Evolutionary conservation across 106 monocot genomes (phyloP).

Genomic region (Acorus calamus): DNA sequence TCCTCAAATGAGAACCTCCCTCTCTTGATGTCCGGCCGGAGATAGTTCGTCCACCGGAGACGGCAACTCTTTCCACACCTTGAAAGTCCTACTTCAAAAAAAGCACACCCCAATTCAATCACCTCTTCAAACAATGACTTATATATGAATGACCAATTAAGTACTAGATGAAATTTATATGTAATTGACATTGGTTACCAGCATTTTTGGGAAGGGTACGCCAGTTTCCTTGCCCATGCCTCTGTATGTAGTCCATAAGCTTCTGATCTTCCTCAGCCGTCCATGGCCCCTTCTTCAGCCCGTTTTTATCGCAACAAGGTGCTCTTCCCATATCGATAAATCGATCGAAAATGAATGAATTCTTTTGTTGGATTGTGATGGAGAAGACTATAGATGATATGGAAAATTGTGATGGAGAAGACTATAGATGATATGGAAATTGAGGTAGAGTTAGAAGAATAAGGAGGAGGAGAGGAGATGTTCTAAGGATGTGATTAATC

Average conservation of each 20-base stretch:
- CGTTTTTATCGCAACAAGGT: constrained; percentile 61
- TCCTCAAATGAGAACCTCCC: constrained; percentile 75
- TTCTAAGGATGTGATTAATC: too few species aligned
- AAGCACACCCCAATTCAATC: background rate
- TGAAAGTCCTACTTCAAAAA: constrained; percentile 32
- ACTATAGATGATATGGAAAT: too few species aligned
- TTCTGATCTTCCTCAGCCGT: constrained; percentile 60
- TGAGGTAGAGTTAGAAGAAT: too few species aligned
- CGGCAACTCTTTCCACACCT: constrained; percentile 76
- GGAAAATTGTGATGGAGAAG: too few species aligned
- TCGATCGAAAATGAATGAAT: too few species aligned
- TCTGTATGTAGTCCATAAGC: constrained; percentile 52
- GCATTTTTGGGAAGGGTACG: constrained; percentile 60
- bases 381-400: background rate
- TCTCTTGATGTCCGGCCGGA: constrained; percentile 64
- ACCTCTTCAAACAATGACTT: too few species aligned
- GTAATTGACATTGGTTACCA: constrained; percentile 17
- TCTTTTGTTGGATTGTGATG: background rate
- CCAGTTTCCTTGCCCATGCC: constrained; percentile 66
- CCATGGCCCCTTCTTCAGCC: constrained; percentile 75
- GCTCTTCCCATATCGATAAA: constrained; percentile 37
- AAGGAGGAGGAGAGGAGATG: background rate
- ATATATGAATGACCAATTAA: too few species aligned
- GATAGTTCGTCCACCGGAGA: constrained; percentile 63
- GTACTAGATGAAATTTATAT: too few species aligned